A percentile compares a stretch with the other conserved stretches of the same genome.
These are phyloP conservation scores for Aureobasidium sp. DNA, from an alignment of 2,329 filamentous ascomycete genomes.

Conservation along the genomic window DNA sequence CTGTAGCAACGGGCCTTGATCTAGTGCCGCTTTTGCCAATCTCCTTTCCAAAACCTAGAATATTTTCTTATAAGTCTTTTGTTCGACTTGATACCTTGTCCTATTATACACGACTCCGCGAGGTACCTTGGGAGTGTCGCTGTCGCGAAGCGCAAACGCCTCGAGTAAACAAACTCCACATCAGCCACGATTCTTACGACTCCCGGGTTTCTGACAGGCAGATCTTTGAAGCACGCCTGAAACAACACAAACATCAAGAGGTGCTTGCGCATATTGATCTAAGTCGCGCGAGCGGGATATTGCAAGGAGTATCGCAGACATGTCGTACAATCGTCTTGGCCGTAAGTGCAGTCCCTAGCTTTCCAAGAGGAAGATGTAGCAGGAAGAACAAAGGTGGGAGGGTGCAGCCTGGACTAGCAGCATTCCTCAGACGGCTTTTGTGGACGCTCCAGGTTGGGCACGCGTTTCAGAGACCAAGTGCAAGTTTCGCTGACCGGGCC, in stretches of 20 bases:
- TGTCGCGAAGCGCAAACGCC: constrained; percentile 7
- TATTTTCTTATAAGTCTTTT: not conserved
- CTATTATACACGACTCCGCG: not conserved
- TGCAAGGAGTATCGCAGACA: constrained; percentile 27
- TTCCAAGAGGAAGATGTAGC: not conserved
- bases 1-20: constrained; percentile 12
- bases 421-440: constrained; percentile 5
- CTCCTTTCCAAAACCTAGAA: constrained; percentile 10
- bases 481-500: constrained; percentile 8
- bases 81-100: not conserved
- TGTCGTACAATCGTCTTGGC: constrained; percentile 71
- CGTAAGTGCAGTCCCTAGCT: constrained; percentile 20
- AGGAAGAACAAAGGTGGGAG: not conserved
- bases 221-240: not conserved
- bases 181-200: not conserved
- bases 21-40: constrained; percentile 8
- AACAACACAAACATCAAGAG: constrained; percentile 4
- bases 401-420: not conserved
- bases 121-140: not conserved
- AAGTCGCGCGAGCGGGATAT: not conserved
- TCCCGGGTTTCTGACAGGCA: not conserved
- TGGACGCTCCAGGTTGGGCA: not conserved
- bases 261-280: not conserved
- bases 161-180: constrained; percentile 9
- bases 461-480: not conserved